These are phyloP conservation scores for Paecilomyces formosus DNA, from an alignment of 2,329 filamentous ascomycete species.

Conservation along the genomic window DNA sequence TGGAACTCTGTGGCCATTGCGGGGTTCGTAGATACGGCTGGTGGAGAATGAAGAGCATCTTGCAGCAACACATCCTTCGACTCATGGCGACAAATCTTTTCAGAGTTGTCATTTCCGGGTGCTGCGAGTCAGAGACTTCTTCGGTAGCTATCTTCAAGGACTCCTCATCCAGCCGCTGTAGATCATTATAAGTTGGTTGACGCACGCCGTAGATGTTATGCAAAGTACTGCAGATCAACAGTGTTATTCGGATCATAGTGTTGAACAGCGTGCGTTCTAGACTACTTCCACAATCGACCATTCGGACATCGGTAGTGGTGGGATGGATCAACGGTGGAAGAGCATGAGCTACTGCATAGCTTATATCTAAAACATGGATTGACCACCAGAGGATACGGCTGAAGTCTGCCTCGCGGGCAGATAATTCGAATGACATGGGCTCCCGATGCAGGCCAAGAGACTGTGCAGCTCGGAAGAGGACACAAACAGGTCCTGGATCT, in stretches of 20 bases:
- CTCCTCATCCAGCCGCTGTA: neutral
- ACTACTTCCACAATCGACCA: neutral
- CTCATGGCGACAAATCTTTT: neutral
- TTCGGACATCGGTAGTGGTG: neutral
- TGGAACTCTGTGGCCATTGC: neutral
- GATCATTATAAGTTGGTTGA: neutral
- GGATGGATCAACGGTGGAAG: neutral
- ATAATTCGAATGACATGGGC: neutral
- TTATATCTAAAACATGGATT: neutral
- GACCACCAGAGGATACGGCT: neutral
- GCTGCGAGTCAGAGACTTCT: neutral
- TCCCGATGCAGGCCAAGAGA: neutral
- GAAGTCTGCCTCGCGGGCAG: neutral
- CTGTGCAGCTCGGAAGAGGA: neutral
- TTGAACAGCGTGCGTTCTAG: neutral
- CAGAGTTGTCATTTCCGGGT: neutral
- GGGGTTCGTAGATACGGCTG: neutral
- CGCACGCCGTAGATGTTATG: neutral
- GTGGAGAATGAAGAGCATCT: neutral
- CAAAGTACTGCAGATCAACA: neutral
- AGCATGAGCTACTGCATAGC: neutral
- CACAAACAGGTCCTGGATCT: neutral
- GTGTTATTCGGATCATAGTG: neutral
- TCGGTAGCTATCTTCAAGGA: neutral
- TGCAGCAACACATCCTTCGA: neutral